Base-by-base conservation (phyloP, 1,284 basidiomycete genomes). In the Cerioporus squamosus region DNA sequence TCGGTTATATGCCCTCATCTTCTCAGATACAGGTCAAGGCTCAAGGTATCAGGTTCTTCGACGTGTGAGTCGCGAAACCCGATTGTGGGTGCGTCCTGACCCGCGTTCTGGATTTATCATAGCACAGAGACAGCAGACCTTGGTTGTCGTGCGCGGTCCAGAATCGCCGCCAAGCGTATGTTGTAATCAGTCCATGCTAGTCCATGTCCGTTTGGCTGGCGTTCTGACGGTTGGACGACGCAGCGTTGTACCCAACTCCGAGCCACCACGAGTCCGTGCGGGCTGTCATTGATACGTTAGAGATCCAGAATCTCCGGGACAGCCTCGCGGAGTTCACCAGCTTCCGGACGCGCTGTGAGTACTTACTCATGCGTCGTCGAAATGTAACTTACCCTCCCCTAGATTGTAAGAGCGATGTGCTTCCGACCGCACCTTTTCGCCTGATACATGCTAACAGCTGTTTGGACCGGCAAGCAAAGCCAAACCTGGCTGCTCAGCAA, bases 401-500 rank as follows among this genome's bases (percentile, higher is more conserved):
- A 92, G 90, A 92, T 71, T 93, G 93, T 69, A 87, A 87, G 52
- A 91, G 89, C 78, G 81, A 90, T 64, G 90, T 91, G 75, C 74
- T 73, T 22, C 47, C 45, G 14, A 2, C 26, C 23, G 24, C 22
- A 22, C 22, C 26, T 42, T 51, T 17, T 51, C 22, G 62, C 38
- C 22, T 49, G 43, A 61, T 18, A 57, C 36, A 46, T 48, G 36
- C 63, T 57, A 31, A 62, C 47, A 47, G 53, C 57, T 56, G 48
- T 61, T 24, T 67, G 93, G 83, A 92, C 88, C 9, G 97, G 97
- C 20, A 83, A 69, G 65, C 72, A 90, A 70, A 91, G 91, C 66
- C 94, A 97, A 71, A 74, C 83, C 61, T 98, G 95, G 95, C 81
- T 98, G 50, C 75, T 92, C 62, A 77, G 79, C 46, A 90, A 81